phyloP scores from a whole-genome alignment of 2,329 filamentous ascomycete species.

The Nemania sp. region DNA sequence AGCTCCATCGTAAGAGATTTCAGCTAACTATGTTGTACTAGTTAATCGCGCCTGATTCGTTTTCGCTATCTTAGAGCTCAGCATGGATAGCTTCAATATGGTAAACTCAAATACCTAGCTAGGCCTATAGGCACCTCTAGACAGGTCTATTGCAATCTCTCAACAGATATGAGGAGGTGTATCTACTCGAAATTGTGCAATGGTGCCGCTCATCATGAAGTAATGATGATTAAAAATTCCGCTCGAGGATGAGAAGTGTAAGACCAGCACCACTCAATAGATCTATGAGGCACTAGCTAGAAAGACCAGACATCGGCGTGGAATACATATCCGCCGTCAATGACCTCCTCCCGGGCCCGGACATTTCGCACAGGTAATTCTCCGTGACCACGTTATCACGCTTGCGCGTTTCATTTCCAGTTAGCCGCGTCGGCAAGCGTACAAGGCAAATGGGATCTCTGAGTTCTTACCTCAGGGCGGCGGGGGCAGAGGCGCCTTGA shows the following conservation, averaged over 20 bases:
- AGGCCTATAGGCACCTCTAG: background rate
- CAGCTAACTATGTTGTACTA: too few species aligned
- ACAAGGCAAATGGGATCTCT: slow-evolving; percentile 3
- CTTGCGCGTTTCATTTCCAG: background rate
- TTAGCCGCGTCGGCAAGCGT: background rate
- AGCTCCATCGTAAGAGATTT: background rate
- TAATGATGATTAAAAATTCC: background rate
- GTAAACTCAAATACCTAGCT: background rate
- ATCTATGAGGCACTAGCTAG: background rate
- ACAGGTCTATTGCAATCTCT: background rate
- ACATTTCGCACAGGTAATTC: background rate
- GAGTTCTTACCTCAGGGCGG: background rate
- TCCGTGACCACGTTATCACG: background rate
- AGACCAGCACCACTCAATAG: background rate
- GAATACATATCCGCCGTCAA: too few species aligned
- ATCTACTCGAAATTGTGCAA: background rate
- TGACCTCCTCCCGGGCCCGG: background rate
- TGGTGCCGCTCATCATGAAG: background rate
- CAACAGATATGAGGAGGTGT: background rate
- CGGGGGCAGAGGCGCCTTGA: background rate
- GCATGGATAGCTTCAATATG: background rate
- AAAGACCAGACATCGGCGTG: background rate
- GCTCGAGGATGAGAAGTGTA: background rate
- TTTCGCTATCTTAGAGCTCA: background rate
- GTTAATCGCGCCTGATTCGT: background rate